Base-by-base conservation (phyloP, 2,329 filamentous ascomycete genomes). In the Colletotrichum eleusines region DNA sequence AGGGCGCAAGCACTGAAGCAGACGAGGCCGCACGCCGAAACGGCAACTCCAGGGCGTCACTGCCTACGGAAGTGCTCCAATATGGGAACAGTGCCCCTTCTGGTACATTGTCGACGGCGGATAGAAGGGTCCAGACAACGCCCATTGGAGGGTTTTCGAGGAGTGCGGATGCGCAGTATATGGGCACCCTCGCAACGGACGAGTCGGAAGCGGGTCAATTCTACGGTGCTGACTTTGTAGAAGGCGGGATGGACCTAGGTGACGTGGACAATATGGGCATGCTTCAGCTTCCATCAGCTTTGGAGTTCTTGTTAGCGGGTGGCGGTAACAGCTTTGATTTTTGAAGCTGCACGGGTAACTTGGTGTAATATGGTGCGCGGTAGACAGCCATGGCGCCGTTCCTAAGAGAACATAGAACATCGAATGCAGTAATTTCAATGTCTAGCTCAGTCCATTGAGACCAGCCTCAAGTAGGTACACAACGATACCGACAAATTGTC, bases 221-320 rank as follows among this genome's bases (percentile, higher is more conserved):
- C 4, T 66, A 38, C 14, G 50, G 48, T 9, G 26, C 51, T 5
- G 48, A 33, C 18, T 73, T 72, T 51, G 60, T 58, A 3, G 60
- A 63, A 28, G 53, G 54, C 8, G 63, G 66, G 16, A 54, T 73
- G 38, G 63, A 64, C 7, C 66, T 76, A 26, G 59, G 23, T 18
- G 59, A 67, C 16, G 72, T 61, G 61, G 73, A 61, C 59, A 69
- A 60, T 48, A 73, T 74, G 70, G 72, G 58, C 35, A 73, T 75
- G 54, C 72, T 79, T 23, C 74, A 75, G 5, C 73, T 79, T 18
- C 78, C 78, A 14, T 77, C 76, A 14, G 76, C 78, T 16, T 61
- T 80, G 35, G 78, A 80, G 46, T 75, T 78, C 26, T 71, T 80
- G 31, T 65, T 80, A n/a, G 78, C 78, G 9, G 78, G 78, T 0